These are phyloP conservation scores for Metschnikowia corniflorae DNA, from an alignment of 805 yeast species.

Conservation along the genomic window DNA sequence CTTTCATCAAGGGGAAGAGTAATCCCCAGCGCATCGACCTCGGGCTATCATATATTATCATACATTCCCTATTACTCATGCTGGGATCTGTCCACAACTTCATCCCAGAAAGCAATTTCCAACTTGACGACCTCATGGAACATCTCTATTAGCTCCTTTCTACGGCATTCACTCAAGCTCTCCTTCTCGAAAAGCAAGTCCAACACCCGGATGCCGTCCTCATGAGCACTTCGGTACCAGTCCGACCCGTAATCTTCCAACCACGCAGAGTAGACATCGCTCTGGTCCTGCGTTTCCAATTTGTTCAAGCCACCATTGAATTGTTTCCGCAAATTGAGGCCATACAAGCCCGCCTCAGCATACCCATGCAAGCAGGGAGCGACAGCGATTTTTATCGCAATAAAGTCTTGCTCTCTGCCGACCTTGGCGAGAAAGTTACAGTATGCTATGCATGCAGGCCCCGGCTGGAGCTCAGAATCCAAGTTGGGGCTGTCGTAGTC, in stretches of 20 bases:
- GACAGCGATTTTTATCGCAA: constrained; percentile 62
- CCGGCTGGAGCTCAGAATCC: constrained; percentile 46
- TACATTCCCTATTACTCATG: no score
- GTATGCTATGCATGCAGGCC: constrained; percentile 57
- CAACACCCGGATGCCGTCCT: constrained; percentile 47
- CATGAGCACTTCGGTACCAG: constrained; percentile 53
- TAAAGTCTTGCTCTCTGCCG: constrained; percentile 53
- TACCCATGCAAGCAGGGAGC: constrained; percentile 79
- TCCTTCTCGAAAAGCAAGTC: constrained; percentile 35
- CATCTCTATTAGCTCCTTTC: constrained; percentile 51
- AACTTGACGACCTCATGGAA: constrained; percentile 56
- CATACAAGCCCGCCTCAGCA: constrained; percentile 49
- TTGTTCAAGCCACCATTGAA: constrained; percentile 21
- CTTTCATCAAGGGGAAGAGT: no score
- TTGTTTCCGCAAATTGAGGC: constrained; percentile 17
- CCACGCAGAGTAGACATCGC: constrained; percentile 50
- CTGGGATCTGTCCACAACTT: constrained; percentile 20
- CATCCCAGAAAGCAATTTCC: constrained; percentile 72
- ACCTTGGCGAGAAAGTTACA: constrained; percentile 55
- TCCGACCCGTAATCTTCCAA: constrained; percentile 56
- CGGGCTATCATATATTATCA: no score
- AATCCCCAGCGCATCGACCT: no score
- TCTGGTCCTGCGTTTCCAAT: constrained; percentile 15
- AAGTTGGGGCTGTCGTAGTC: constrained; percentile 35
- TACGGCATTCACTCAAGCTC: constrained; percentile 38